These are phyloP conservation scores for Paraphoma chrysanthemicola DNA, from an alignment of 2,329 filamentous ascomycete genomes.

Conservation along the genomic window DNA sequence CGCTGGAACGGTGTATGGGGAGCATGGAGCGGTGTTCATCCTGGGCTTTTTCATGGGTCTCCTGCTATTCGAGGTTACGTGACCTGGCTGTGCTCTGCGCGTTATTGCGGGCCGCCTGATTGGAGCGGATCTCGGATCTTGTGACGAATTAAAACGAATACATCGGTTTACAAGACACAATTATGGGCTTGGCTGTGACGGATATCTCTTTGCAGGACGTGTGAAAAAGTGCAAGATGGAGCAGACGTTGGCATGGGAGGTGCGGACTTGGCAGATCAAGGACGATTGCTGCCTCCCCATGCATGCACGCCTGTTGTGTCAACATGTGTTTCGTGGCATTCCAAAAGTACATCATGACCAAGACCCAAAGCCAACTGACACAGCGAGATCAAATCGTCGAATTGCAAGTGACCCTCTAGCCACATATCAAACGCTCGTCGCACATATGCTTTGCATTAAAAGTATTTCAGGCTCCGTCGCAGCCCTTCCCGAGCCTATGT, in stretches of 20 bases:
- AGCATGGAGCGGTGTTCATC: conserved; percentile 48
- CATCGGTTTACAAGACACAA: conserved; percentile 45
- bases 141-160: conserved; percentile 51
- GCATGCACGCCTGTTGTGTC: too few relatives aligned
- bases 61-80: conserved; percentile 32
- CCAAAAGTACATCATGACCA: neutral
- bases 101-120: conserved; percentile 28
- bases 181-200: neutral
- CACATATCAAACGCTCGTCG: neutral
- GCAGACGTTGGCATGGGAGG: too few relatives aligned
- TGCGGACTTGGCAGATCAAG: too few relatives aligned
- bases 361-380: too few relatives aligned
- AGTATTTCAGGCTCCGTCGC: neutral
- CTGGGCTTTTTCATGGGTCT: conserved; percentile 47
- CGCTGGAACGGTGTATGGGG: conserved; percentile 25
- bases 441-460: neutral
- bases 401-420: neutral
- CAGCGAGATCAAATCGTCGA: too few relatives aligned
- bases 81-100: conserved; percentile 34
- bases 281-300: too few relatives aligned
- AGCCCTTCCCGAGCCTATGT: too few relatives aligned
- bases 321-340: neutral
- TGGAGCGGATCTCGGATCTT: conserved; percentile 37
- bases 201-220: neutral
- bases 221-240: too few relatives aligned